These are phyloP conservation scores for Ophiostoma angusticollis DNA, from an alignment of 2,329 filamentous ascomycete species.

Conservation along the genomic window DNA sequence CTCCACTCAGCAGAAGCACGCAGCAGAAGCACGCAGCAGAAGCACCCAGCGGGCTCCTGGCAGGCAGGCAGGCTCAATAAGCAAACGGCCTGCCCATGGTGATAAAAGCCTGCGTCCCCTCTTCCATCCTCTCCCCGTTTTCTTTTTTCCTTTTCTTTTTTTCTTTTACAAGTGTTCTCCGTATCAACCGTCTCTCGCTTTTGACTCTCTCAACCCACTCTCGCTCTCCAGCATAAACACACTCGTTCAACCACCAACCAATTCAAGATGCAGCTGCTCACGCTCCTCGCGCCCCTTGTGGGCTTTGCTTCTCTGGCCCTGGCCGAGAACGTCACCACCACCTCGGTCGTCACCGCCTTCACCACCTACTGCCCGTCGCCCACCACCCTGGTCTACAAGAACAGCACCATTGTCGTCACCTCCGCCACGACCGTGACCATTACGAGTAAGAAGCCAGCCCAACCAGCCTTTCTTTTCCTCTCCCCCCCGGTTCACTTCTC, in stretches of 20 bases:
- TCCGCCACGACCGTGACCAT: slow-evolving; percentile 15
- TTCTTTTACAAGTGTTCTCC: neutral
- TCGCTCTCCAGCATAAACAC: slow-evolving; percentile 4
- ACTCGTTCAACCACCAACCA: too few relatives aligned
- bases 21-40: too few relatives aligned
- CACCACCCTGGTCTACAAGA: slow-evolving; percentile 50
- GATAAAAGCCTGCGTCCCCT: too few relatives aligned
- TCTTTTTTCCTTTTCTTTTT: neutral
- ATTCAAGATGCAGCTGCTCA: slow-evolving; percentile 12
- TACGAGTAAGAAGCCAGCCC: slow-evolving; percentile 12
- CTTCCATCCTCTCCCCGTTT: neutral
- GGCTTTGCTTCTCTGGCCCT: slow-evolving; percentile 8
- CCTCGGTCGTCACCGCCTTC: slow-evolving; percentile 42
- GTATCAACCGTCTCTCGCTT: slow-evolving; percentile 10
- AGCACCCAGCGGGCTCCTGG: too few relatives aligned
- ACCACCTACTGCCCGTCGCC: slow-evolving; percentile 63
- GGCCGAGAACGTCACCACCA: slow-evolving; percentile 9
- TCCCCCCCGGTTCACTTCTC: too few relatives aligned
- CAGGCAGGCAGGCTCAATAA: too few relatives aligned
- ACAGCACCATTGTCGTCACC: slow-evolving; percentile 49
- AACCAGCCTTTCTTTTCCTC: neutral
- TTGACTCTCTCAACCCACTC: slow-evolving; percentile 2
- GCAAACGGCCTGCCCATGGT: too few relatives aligned
- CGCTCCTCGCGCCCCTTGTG: slow-evolving; percentile 9
- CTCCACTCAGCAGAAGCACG: too few relatives aligned